Percentiles rank a stretch among this genome's conserved stretches.
Evolutionary conservation across 306 rosid genomes (phyloP).

Genomic region (Quercus glauca): DNA sequence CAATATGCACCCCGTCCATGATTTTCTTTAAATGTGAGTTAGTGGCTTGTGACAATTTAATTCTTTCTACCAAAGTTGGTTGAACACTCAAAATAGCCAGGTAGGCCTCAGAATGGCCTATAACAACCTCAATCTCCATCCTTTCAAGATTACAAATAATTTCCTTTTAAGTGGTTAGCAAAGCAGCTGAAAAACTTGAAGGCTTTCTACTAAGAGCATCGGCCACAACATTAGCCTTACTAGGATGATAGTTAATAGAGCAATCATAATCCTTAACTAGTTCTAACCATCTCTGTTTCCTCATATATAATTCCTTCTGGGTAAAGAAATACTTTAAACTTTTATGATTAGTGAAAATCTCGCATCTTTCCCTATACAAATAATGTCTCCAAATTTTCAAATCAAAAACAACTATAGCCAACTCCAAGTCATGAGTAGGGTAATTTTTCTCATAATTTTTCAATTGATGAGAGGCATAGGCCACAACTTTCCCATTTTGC

Average conservation of each 20-base stretch:
- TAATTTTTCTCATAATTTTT: not conserved
- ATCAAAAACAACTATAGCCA: not conserved
- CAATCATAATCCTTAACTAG: not conserved
- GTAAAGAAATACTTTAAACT: not conserved
- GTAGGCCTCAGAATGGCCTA: not conserved
- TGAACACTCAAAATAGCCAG: not conserved
- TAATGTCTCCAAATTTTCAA: not conserved
- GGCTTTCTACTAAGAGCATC: not conserved
- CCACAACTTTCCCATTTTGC: not conserved
- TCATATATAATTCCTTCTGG: not conserved
- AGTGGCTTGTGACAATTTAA: too few relatives aligned
- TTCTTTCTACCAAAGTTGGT: not conserved
- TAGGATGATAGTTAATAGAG: not conserved
- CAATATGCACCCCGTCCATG: too few relatives aligned
- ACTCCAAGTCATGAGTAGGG: not conserved
- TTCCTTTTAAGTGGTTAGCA: not conserved
- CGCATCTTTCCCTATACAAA: not conserved
- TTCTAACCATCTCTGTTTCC: not conserved
- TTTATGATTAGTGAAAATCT: not conserved
- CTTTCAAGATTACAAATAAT: not conserved
- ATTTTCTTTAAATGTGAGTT: too few relatives aligned
- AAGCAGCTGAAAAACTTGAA: accelerated
- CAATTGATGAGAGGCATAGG: not conserved
- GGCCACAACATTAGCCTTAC: not conserved
- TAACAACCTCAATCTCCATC: too few relatives aligned